Conservation (phyloP, 305 asterid genomes). For the Rubia tinctorum region DNA sequence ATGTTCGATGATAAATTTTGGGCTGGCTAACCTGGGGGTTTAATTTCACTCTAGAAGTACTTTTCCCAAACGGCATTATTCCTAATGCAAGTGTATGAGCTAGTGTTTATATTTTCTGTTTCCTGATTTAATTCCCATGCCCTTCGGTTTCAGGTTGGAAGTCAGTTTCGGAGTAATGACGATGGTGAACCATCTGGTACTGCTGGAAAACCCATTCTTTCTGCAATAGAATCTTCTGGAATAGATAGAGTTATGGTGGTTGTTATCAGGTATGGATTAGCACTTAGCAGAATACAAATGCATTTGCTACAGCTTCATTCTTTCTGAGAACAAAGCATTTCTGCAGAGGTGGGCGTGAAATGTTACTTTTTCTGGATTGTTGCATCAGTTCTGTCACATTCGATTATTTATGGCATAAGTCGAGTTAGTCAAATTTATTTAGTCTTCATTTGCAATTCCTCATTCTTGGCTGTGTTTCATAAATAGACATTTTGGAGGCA, state of each 20-base stretch:
- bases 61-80: background rate
- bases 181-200: constrained; percentile 97
- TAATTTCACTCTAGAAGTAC: no score
- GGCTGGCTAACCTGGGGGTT: background rate
- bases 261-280: constrained; percentile 56
- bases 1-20: background rate
- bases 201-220: constrained; percentile 92
- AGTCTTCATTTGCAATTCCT: background rate
- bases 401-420: background rate
- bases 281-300: background rate
- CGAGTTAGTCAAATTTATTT: background rate
- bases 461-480: background rate
- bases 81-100: background rate
- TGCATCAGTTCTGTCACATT: background rate
- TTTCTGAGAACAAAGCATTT: background rate
- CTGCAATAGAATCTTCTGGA: constrained; percentile 81
- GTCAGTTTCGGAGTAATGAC: constrained; percentile 77
- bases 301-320: background rate
- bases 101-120: background rate
- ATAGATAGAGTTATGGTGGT: constrained; percentile 91
- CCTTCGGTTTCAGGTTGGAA: constrained; percentile 57
- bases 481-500: constrained; percentile 84
- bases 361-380: background rate
- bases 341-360: background rate
- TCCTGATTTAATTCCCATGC: background rate